Evolutionary conservation across 2,329 filamentous ascomycete genomes (phyloP).

Genomic region (Colletotrichum spinosum): DNA sequence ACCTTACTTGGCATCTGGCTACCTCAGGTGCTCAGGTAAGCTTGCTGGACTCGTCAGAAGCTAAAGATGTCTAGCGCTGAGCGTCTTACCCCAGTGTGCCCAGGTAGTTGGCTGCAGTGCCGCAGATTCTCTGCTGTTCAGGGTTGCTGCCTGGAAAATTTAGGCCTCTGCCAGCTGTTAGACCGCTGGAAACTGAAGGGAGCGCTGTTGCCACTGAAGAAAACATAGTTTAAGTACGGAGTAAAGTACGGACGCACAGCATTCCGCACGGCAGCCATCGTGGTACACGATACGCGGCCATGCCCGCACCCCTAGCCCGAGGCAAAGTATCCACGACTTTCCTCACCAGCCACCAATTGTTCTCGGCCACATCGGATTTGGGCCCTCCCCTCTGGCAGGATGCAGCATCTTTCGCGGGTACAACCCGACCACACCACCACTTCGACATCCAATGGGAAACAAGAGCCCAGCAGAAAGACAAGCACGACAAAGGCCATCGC

Average conservation of each 20-base stretch:
- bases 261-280: background rate
- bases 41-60: background rate
- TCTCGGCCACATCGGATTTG: constrained; percentile 25
- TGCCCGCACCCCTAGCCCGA: background rate
- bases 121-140: too few species aligned
- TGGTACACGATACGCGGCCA: constrained; percentile 13
- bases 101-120: too few species aligned
- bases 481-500: background rate
- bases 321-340: constrained; percentile 27
- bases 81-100: too few species aligned
- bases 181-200: background rate
- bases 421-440: constrained; percentile 10
- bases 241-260: constrained; percentile 1
- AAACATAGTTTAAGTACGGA: background rate
- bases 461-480: background rate
- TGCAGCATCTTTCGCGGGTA: constrained; percentile 21
- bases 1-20: background rate
- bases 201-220: constrained; percentile 26
- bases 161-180: background rate
- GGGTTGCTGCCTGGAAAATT: constrained; percentile 2
- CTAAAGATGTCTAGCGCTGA: too few species aligned
- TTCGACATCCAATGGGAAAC: constrained; percentile 3
- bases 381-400: constrained; percentile 6
- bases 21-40: background rate
- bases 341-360: constrained; percentile 27